Evolutionary conservation across 495 filamentous ascomycete genomes (phyloP), one percentile per base, ranked within the genome.

Genomic region (Saxophila tyrrhenica): DNA sequence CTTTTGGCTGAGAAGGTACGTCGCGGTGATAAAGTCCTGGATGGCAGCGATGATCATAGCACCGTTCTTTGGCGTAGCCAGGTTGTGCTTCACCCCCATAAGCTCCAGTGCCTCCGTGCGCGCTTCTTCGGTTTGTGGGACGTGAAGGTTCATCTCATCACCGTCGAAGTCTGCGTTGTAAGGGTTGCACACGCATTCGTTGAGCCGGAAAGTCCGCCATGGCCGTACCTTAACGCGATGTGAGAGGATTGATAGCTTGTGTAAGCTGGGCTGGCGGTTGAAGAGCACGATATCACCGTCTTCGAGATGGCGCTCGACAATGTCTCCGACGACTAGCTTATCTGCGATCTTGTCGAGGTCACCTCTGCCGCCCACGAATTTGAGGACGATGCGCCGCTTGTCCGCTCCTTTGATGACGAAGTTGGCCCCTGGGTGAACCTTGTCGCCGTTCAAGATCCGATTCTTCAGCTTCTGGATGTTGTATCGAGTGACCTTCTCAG

Each of bases 81-180:
- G 69, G 65, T 98, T 98, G 72, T 97, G 81, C 69, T 96, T 95
- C 1, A 98, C 92, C 46, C 94, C 94, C 94, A 98, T 98, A 41
- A 98, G 70, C 64, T 89, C 86, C 68, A 94, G 92, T 0, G 92
- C 92, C 65, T 98, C 92, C 8, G 90, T 84, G 48, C 94, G 80
- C 13, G 92, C 92, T 70, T 98, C 92, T 71, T 97, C 92, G 1
- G 94, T 98, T 66, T 98, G 92, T 16, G 92, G 92, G 3, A 98
- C 89, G 69, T 98, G 92, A 57, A 98, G 69, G 63, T 98, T 98
- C 92, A 98, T 98, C 69, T 98, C 92, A 58, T 98, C 92, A 60
- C 92, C 92, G 62, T 98, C 92, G 65, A 98, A 98, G 81, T 98
- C 92, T 43, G 92, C 92, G 69, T 98, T 98, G 77, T 98, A 98